A percentile compares a stretch with the other conserved stretches of the same genome.
Conservation (phyloP, 164 flowering plant genomes). For the Sextonia rubra region DNA sequence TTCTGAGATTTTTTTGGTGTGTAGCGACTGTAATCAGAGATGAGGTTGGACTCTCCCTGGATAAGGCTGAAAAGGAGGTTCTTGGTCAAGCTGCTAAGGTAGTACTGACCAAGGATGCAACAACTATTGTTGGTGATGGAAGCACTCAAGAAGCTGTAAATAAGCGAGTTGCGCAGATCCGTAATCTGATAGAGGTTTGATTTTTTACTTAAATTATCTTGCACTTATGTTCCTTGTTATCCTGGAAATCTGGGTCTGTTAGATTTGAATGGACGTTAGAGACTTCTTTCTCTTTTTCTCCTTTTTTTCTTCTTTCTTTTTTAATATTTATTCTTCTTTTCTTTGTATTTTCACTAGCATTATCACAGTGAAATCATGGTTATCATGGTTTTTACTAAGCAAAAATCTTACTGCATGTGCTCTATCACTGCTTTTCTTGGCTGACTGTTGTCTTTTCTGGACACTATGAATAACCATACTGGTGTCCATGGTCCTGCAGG, state of each 20-base stretch:
- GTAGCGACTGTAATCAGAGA: slow-evolving; percentile 93
- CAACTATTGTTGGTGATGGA: slow-evolving; percentile 97
- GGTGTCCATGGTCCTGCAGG: slow-evolving; percentile 33
- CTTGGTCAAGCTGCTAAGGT: slow-evolving; percentile 92
- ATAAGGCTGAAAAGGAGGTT: slow-evolving; percentile 83
- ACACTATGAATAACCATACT: too few relatives aligned
- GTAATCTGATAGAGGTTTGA: slow-evolving; percentile 72
- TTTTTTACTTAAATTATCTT: background rate
- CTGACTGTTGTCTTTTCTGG: too few relatives aligned
- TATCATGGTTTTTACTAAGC: background rate
- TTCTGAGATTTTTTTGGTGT: background rate
- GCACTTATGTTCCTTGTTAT: background rate
- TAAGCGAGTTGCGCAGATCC: slow-evolving; percentile 85
- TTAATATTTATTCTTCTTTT: background rate
- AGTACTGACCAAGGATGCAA: slow-evolving; percentile 86
- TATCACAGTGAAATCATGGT: too few relatives aligned
- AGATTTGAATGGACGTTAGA: too few relatives aligned
- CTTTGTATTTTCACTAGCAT: too few relatives aligned
- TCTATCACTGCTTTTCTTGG: background rate
- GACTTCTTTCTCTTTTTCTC: too few relatives aligned
- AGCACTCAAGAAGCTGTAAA: slow-evolving; percentile 89
- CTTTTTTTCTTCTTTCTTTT: background rate
- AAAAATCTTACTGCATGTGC: background rate
- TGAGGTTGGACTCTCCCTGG: slow-evolving; percentile 86
- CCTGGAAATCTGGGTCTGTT: too few relatives aligned